Percentiles rank a stretch among this genome's conserved stretches.
phyloP scores from a whole-genome alignment of 208 protist genomes.

The Acanthamoeba rhysodes region DNA sequence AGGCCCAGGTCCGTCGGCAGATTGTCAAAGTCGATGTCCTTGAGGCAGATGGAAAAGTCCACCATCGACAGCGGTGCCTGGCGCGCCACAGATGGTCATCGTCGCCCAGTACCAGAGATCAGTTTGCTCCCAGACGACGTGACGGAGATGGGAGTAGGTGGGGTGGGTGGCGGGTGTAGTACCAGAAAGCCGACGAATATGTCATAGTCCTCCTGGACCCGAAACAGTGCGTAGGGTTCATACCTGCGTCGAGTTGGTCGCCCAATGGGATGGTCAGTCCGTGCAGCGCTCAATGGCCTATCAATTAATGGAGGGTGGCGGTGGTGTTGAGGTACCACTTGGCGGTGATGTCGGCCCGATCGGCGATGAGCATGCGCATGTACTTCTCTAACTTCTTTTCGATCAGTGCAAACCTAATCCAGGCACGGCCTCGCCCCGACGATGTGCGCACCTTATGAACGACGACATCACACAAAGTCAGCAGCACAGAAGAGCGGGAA shows the following conservation, averaged over 20 bases:
- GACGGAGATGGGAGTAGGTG: background rate
- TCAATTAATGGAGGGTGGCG: background rate
- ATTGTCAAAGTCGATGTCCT: slow-evolving; percentile 54
- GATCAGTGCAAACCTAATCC: slow-evolving; percentile 56
- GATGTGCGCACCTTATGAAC: slow-evolving; percentile 2
- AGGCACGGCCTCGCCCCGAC: background rate
- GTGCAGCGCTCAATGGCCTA: background rate
- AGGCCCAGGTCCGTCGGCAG: slow-evolving; percentile 54
- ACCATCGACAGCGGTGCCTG: slow-evolving; percentile 36
- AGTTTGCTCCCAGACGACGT: background rate
- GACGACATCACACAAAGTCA: background rate
- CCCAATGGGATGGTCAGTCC: background rate
- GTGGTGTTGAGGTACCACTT: background rate
- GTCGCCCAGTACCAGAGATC: background rate
- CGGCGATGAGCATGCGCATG: slow-evolving; percentile 25
- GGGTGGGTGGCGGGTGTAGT: background rate
- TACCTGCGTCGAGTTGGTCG: background rate
- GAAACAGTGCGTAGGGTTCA: slow-evolving; percentile 31
- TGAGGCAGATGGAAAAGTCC: slow-evolving; percentile 55
- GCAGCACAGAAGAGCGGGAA: background rate
- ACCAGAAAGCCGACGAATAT: slow-evolving; percentile 55
- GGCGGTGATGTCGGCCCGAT: background rate
- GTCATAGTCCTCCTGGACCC: slow-evolving; percentile 20
- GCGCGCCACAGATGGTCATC: background rate
- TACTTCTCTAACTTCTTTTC: slow-evolving; percentile 66